Base-by-base conservation (phyloP, 306 rosid species). In the Citrullus mucosospermus region DNA sequence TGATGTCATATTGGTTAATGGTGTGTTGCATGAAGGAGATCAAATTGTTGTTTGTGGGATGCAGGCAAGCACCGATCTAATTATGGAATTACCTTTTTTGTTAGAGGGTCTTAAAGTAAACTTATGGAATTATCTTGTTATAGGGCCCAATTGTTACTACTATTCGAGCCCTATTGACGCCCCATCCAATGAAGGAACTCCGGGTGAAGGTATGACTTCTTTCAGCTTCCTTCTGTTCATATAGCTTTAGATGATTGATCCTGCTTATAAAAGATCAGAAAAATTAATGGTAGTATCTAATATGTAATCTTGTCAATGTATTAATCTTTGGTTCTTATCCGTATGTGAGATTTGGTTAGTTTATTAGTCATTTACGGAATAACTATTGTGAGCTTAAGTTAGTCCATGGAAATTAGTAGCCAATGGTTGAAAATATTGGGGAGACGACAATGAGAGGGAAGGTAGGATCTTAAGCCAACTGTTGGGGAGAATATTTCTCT, bases 11-110 rank as follows among this genome's bases (percentile, higher is more conserved):
- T 82, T 96, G 79, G 97, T 96, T 73, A 96, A 96, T 77, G 99
- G 99, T 30, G 93, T 91, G 81, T 98, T 92, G 85, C 98, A 91
- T 54, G 99, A 96, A 88, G 99, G 99, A 81, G 99, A 96, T 81
- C 99, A 92, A 81, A 92, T 96, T 63, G 99, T 96, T 75, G 97
- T 96, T 53, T 88, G 98, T 54, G 98, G 98, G 83, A 96, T 92
- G 98, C 97, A 95, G 91, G 99, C 77, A 81, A 84, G 89, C 22
- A 55, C 83, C 82, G 56, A 65, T 77, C 75, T 58, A 53, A 56
- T 13, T 25, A 28, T 34, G 6, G 56, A 54, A 56, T 11, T 28
- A 2, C 54, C 15, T 48, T 59, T 6, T 25, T 34, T 30, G 17
- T 28, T 36, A 6, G 79, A 25, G 14, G 36, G 71, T 9, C 44